Base-by-base conservation (phyloP, 192 early-diverging fungal species). In the Podila horticola region DNA sequence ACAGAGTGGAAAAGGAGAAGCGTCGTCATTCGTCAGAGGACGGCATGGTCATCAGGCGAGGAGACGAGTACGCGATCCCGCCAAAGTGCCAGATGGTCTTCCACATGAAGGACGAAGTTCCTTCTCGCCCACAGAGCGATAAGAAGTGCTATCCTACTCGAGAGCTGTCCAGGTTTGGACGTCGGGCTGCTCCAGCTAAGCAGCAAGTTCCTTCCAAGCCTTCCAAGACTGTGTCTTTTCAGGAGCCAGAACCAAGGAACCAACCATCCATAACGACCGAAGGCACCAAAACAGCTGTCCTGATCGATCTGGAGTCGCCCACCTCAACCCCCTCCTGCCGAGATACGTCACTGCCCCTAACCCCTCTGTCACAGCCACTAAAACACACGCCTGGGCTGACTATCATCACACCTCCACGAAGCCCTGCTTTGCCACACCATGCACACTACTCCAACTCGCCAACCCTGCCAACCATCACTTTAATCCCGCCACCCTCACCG, bases 1-100 rank as follows among this genome's bases (percentile, higher is more conserved):
- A 55, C 24, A 55, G 24, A 26, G 11, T 26, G n/a, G 52, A 55
- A 55, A 55, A 55, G 52, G 52, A 26, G 24, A 55, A 55, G n/a
- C 20, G 52, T n/a, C 52, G 52, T 22, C 52, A 55, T 55, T 55
- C 52, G n/a, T 55, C 68, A 17, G 74, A 77, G n/a, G 74, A 77
- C 19, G 74, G 74, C 12, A 58, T 13, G 58, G 58, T 20, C 58
- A 33, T 13, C 50, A 66, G 41, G 26, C 38, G 22, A 29, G 34
- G 33, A 12, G 50, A 70, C n/a, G 64, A 66, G 13, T 64, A 59
- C 17, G 31, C 66, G 20, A 71, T 77, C 58, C 74, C 74, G 15
- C 11, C 74, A 10, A 77, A 71, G 29, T 77, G 74, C 38, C 52
- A 57, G 8, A 77, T 66, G 74, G 74, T 77, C n/a, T 77, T 77